Base-by-base conservation (phyloP, 176 grass and related monocot genomes). In the Hsuehochloa calcarea region DNA sequence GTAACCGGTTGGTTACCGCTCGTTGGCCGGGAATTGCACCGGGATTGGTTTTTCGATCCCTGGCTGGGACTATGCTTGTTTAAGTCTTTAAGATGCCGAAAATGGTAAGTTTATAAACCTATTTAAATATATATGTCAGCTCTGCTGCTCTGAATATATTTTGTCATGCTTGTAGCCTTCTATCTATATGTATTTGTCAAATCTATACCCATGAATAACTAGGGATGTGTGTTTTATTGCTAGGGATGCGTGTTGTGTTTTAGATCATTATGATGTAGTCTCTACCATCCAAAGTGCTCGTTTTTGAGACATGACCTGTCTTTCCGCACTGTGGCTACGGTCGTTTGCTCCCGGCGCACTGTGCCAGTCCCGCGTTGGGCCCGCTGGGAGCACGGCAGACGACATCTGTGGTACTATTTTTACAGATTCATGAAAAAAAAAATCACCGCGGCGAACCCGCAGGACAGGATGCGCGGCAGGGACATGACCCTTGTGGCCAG, bases 401-500 rank as follows among this genome's bases (percentile, higher is more conserved):
- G 29, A 29, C 29, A 29, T 29, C 29, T 29, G 1, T 1, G 29
- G 29, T 29, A 1, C 1, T 29, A 34, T 34, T 34, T 34, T 34
- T 34, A 3, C 2, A 34, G 3, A 34, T 34, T 34, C 2, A 3
- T 3, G 29, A 34, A 34, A 1, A 34, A 34, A 34, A 34, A 34
- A 34, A 1, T 34, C 31, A 34, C 31, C 31, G 31, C 31, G 31
- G 31, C 2, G 2, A 34, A 34, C 2, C 31, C 2, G 2, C 31
- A 3, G 31, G 31, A 34, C 31, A 34, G 31, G 31, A 34, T 3
- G 31, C 31, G 84, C 41, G 60, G 44, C 65, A 74, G 79, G 37
- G 74, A 82, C 68, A 73, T 89, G 74, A 2, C 31, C 31, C 31
- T 34, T 34, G 31, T 34, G 31, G 78, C 78, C 5, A 81, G 16